These are phyloP conservation scores for Fraxinus anomala DNA, from an alignment of 257 asterid species.

Conservation along the genomic window DNA sequence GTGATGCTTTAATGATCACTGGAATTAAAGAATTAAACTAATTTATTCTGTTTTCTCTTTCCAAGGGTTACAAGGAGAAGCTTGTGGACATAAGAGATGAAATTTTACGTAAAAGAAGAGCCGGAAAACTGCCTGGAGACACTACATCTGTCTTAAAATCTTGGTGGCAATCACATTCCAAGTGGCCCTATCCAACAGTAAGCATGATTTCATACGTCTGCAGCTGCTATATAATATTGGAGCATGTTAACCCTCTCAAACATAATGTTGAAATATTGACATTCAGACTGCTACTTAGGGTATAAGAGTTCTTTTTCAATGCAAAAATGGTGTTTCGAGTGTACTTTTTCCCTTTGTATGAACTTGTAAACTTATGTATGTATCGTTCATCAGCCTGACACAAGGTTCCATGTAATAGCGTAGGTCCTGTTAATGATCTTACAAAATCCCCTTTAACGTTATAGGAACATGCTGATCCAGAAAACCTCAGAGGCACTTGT, in stretches of 20 bases:
- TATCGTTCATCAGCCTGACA: background rate
- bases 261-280: too few relatives aligned
- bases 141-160: slow-evolving; percentile 73
- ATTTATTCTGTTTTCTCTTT: slow-evolving; percentile 11
- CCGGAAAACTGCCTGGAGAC: slow-evolving; percentile 83
- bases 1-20: background rate
- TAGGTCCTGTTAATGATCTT: background rate
- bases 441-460: background rate
- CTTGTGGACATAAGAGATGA: slow-evolving; percentile 65
- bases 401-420: background rate
- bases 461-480: too few relatives aligned
- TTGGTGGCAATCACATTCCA: slow-evolving; percentile 91
- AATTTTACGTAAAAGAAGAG: slow-evolving; percentile 72
- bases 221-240: background rate
- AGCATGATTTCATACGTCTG: background rate
- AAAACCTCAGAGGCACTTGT: background rate
- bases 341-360: too few relatives aligned
- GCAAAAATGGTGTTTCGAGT: too few relatives aligned
- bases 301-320: too few relatives aligned
- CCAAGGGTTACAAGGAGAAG: slow-evolving; percentile 63
- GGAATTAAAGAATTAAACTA: background rate
- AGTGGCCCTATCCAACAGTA: slow-evolving; percentile 93
- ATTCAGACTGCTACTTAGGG: too few relatives aligned
- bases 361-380: too few relatives aligned
- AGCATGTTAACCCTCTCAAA: too few relatives aligned